A percentile compares a stretch with the other conserved stretches of the same genome.
These are phyloP conservation scores for Microcyclosporella mali DNA, from an alignment of 2,329 filamentous ascomycete genomes.

Conservation along the genomic window DNA sequence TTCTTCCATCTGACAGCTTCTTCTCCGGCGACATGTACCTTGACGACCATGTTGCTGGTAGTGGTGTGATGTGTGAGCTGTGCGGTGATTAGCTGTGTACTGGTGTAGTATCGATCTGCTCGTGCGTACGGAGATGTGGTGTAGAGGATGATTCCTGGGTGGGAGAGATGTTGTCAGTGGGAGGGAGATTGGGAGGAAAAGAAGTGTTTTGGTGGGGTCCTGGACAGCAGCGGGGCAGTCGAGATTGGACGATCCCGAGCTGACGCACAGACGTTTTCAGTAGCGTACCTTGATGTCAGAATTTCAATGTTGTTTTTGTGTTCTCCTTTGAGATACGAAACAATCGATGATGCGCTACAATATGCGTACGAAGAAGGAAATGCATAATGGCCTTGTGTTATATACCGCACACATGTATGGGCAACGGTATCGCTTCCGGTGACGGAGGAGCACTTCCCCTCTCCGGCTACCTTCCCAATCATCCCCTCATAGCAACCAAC, in stretches of 20 bases:
- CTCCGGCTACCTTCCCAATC: neutral
- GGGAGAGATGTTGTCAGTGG: neutral
- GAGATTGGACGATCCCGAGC: slow-evolving; percentile 1
- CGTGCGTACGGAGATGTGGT: neutral
- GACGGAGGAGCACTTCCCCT: neutral
- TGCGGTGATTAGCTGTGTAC: slow-evolving; percentile 1
- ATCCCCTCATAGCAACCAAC: neutral
- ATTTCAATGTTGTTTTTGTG: neutral
- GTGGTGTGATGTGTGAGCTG: slow-evolving; percentile 17
- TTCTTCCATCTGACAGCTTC: slow-evolving; percentile 4
- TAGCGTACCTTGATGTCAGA: neutral
- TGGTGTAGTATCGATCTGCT: neutral
- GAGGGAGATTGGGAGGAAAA: slow-evolving; percentile 1
- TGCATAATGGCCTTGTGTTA: neutral
- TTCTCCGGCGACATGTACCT: slow-evolving; percentile 31
- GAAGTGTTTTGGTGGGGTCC: slow-evolving; percentile 4
- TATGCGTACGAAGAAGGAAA: no score
- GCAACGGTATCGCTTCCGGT: neutral
- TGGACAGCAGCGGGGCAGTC: slow-evolving; percentile 1
- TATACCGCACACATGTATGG: slow-evolving; percentile 3
- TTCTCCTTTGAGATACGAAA: neutral
- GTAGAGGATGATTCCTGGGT: neutral
- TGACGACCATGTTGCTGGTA: slow-evolving; percentile 40
- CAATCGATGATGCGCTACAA: neutral
- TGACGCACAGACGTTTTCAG: slow-evolving; percentile 1